phyloP scores from a whole-genome alignment of 2,329 filamentous ascomycete species.

The Scedosporium aurantiacum region DNA sequence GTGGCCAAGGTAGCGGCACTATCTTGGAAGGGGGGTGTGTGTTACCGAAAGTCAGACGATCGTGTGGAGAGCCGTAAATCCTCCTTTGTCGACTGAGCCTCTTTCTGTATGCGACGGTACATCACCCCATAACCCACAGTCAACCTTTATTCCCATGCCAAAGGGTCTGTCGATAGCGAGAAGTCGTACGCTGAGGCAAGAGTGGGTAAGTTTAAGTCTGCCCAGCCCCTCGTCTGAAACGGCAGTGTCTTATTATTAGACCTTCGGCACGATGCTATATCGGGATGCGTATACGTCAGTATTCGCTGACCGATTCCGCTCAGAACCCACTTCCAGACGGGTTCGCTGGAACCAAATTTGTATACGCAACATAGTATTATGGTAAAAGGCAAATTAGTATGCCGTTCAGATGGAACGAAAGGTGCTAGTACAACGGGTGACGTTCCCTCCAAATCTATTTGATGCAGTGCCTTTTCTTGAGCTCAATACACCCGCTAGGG shows the following conservation, averaged over 20 bases:
- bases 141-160: neutral
- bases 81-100: neutral
- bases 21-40: neutral
- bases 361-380: neutral
- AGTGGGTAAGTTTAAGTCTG: neutral
- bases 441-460: neutral
- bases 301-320: neutral
- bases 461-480: neutral
- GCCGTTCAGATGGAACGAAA: neutral
- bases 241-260: neutral
- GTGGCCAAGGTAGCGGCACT: neutral
- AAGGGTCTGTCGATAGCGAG: neutral
- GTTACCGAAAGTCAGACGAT: neutral
- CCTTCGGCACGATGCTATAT: neutral
- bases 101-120: neutral
- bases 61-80: neutral
- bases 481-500: neutral
- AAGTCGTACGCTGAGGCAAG: neutral
- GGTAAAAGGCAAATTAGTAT: neutral
- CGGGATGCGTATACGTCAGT: too few species aligned
- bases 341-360: neutral
- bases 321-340: neutral
- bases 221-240: neutral
- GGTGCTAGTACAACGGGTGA: neutral
- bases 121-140: slow-evolving; percentile 1